These are phyloP conservation scores for Trametes gibbosa DNA, from an alignment of 768 basidiomycete genomes.

Conservation along the genomic window DNA sequence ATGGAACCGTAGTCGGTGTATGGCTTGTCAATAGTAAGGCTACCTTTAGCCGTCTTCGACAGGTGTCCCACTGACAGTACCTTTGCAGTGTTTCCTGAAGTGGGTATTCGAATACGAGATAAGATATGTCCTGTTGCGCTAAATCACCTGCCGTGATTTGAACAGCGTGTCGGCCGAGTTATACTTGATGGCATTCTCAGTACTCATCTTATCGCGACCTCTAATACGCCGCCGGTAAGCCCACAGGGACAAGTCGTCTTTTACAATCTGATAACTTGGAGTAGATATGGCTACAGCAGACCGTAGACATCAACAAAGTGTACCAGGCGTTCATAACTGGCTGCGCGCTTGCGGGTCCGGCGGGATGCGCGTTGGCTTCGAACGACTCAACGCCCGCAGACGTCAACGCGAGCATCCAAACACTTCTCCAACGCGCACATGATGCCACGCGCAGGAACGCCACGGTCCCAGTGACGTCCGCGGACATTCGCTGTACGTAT, in stretches of 20 bases:
- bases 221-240: neutral
- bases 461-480: constrained; percentile 4
- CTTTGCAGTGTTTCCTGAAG: constrained; percentile 12
- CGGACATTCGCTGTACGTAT: constrained; percentile 5
- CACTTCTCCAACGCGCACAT: neutral
- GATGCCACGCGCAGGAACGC: constrained; percentile 3
- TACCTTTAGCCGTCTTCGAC: too few relatives aligned
- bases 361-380: constrained; percentile 2
- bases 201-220: neutral
- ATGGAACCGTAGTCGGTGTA: constrained; percentile 2
- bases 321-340: constrained; percentile 10
- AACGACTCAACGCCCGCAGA: neutral
- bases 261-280: too few relatives aligned
- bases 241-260: too few relatives aligned
- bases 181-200: constrained; percentile 10
- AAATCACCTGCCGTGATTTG: too few relatives aligned
- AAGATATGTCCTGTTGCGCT: too few relatives aligned
- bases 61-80: too few relatives aligned
- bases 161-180: constrained; percentile 8
- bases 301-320: neutral
- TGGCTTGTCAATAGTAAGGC: constrained; percentile 7
- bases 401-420: constrained; percentile 3
- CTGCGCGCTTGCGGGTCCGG: constrained; percentile 13
- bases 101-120: neutral
- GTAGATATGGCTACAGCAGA: neutral